Percentiles rank a stretch among this genome's conserved stretches.
These are phyloP conservation scores for Diaporthe sp. DNA, from an alignment of 2,329 filamentous ascomycete species.

Conservation along the genomic window DNA sequence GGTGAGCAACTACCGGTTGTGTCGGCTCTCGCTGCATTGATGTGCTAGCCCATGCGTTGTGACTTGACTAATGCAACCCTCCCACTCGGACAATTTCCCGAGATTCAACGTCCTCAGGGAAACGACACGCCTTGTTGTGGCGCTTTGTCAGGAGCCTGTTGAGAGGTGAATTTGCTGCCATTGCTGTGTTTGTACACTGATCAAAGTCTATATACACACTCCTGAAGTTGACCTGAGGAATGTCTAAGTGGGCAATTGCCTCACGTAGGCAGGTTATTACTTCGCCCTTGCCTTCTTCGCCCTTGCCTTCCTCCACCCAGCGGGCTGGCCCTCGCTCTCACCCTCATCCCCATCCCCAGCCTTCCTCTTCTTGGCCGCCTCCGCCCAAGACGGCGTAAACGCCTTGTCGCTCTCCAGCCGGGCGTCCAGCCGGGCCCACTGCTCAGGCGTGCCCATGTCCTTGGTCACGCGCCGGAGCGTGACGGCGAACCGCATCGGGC, in stretches of 20 bases:
- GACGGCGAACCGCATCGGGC: constrained; percentile 26
- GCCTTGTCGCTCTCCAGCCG: neutral
- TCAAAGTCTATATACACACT: neutral
- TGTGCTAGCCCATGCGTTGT: neutral
- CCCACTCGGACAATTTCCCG: constrained; percentile 3
- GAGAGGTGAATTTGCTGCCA: neutral
- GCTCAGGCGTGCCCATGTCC: neutral
- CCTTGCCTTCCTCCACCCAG: neutral
- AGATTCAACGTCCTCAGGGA: neutral
- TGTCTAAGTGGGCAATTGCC: neutral
- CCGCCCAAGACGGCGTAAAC: constrained; percentile 1
- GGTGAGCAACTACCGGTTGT: neutral
- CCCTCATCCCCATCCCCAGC: neutral
- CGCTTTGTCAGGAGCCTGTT: neutral
- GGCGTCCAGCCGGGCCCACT: neutral
- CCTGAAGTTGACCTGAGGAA: too few relatives aligned
- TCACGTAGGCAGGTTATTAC: neutral
- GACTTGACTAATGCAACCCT: constrained; percentile 23
- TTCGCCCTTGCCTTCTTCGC: neutral
- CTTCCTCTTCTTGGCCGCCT: neutral
- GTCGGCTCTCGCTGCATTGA: constrained; percentile 16
- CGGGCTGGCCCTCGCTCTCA: neutral
- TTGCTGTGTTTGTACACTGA: neutral
- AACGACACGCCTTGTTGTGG: neutral
- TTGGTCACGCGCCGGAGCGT: constrained; percentile 13